Base-by-base conservation (phyloP, 2,329 filamentous ascomycete species). In the Talaromyces atroroseus region DNA sequence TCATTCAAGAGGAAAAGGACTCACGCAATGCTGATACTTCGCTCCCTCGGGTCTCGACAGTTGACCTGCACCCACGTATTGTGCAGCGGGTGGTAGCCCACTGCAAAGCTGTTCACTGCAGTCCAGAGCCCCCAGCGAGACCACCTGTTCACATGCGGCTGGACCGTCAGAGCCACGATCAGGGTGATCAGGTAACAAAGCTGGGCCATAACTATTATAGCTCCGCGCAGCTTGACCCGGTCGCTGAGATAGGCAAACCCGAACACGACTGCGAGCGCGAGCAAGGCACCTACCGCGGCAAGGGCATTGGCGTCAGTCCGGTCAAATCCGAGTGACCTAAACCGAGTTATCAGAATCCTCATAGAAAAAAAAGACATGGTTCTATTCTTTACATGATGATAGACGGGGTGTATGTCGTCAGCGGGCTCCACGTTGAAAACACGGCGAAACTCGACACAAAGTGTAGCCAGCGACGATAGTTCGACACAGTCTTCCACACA, bases 61-160 rank as follows among this genome's bases (percentile, higher is more conserved):
- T 82, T 82, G 6, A 81, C 65, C 62, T 80, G 77, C 18, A 79
- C 67, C 79, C 78, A 82, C 0, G 76, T 73, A 63, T 81, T 82
- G 54, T 81, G 78, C 0, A 79, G 71, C 0, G 79, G 79, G 63
- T 82, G 79, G 59, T 81, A 82, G 0, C 79, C 76, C 8, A 81
- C 79, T 0, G 79, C 77, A 38, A 81, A 74, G 1, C 68, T 68
- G 63, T 82, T 81, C 2, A 81, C 71, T 0, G 70, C 69, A 2
- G 79, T 82, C 79, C 79, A 81, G 5, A 82, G 65, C 0, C 72
- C 78, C 68, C 76, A 80, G 11, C 73, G 72, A 7, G 71, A 72
- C 79, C 80, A 82, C 59, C 71, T 75, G 0, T 75, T 74, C 0
- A 77, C 74, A 48, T 73, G 68, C 0, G 75, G 71, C 52, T 81